Percentiles rank a stretch among this genome's conserved stretches.
phyloP scores from a whole-genome alignment of 768 basidiomycete species.

The Lactarius trivialis region DNA sequence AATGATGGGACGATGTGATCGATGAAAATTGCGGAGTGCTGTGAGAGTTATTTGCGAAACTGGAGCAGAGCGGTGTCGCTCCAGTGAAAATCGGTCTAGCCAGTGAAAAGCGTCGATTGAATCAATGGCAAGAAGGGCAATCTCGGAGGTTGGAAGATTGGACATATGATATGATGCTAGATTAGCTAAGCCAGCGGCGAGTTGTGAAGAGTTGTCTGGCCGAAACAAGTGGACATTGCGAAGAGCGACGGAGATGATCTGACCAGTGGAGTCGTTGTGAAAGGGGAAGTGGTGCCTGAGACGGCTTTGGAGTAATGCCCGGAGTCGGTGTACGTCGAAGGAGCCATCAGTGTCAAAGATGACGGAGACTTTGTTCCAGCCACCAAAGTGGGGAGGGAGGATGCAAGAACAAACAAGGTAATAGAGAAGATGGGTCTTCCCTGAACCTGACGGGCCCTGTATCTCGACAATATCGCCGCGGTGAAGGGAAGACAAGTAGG shows the following conservation, averaged over 20 bases:
- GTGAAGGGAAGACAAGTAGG: constrained; percentile 30
- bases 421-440: constrained; percentile 76
- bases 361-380: constrained; percentile 59
- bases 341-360: constrained; percentile 65
- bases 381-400: constrained; percentile 42
- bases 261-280: constrained; percentile 14
- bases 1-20: constrained; percentile 43
- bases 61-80: constrained; percentile 37
- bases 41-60: constrained; percentile 40
- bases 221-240: constrained; percentile 59
- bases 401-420: constrained; percentile 55
- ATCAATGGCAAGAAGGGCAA: constrained; percentile 67
- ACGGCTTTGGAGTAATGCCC: constrained; percentile 44
- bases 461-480: constrained; percentile 68
- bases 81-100: constrained; percentile 60
- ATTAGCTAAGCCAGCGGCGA: constrained; percentile 58
- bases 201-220: constrained; percentile 58
- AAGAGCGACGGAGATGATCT: constrained; percentile 38
- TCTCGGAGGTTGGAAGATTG: constrained; percentile 44
- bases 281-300: constrained; percentile 31
- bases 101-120: constrained; percentile 75
- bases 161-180: constrained; percentile 49
- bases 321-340: constrained; percentile 54
- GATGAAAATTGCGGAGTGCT: constrained; percentile 44
- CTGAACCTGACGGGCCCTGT: constrained; percentile 66